Evolutionary conservation across 306 rosid species (phyloP), one percentile per base, ranked within the genome.

Genomic region (Hippophae rhamnoides): DNA sequence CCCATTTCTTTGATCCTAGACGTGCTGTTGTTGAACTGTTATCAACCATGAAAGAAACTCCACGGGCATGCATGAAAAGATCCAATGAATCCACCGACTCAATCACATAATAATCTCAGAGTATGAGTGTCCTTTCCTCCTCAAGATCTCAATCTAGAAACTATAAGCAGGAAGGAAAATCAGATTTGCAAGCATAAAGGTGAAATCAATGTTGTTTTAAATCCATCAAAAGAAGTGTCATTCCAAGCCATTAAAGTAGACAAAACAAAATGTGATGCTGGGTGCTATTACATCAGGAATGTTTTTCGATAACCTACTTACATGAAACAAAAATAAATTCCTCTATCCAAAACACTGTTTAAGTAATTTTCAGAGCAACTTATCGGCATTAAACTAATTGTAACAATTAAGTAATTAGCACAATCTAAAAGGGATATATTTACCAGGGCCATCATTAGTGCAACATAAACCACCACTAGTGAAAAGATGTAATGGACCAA

Each of bases 371-470:
- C 43, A 8, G 46, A 40, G 9, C 13, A 43, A 43, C 31, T 44
- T 41, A 18, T 49, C 57, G 1, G 3, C 56, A 49, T 41, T 10
- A 9, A 48, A 13, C 38, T 13, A n/a, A 25, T 10, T 12, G 7
- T 42, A 65, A 64, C 5, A 25, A 31, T 31, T 31, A 31, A 31
- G 38, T 31, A 18, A 31, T 46, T 54, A 49, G 43, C 49, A 52
- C 47, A 43, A 43, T 25, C 10, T n/a, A 41, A 41, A 38, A 68
- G 48, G 43, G 47, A 58, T 7, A 52, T 46, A 13, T 62, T 38
- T 69, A 92, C 99, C 96, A 88, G 99, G 3, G 99, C 97, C 99
- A 92, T 93, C 99, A 93, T 93, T 63, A 93, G 53, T n/a, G 99
- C 97, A 77, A 92, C 95, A 58, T 64, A 92, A 55, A 93, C 99